Conservation (phyloP, 2,329 filamentous ascomycete species). For the Alternaria longipes region DNA sequence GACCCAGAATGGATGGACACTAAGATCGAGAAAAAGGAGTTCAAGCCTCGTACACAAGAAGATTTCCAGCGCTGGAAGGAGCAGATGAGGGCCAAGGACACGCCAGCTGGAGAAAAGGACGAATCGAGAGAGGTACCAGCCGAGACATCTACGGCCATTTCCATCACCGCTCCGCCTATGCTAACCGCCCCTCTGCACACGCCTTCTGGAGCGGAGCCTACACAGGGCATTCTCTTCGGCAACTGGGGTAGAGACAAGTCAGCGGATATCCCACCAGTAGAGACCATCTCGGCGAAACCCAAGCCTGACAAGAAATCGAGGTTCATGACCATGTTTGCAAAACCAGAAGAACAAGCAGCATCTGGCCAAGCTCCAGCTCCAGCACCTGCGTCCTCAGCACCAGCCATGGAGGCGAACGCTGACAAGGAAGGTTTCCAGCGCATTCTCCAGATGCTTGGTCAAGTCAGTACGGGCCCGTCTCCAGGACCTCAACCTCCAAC, state of each 20-base stretch:
- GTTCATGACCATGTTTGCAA: constrained; percentile 77
- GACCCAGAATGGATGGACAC: constrained; percentile 91
- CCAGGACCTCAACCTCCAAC: constrained; percentile 31
- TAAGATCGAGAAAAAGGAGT: constrained; percentile 71
- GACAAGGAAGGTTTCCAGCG: constrained; percentile 89
- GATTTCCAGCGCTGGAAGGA: constrained; percentile 97
- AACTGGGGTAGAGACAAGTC: constrained; percentile 63
- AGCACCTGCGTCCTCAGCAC: constrained; percentile 34
- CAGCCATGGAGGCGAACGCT: constrained; percentile 59
- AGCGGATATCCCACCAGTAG: constrained; percentile 44
- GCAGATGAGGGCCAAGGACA: constrained; percentile 76
- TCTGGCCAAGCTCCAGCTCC: constrained; percentile 25
- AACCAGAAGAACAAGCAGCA: constrained; percentile 49
- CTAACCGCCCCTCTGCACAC: constrained; percentile 61
- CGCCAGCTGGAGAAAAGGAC: constrained; percentile 57
- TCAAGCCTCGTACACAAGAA: constrained; percentile 80
- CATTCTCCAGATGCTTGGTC: constrained; percentile 81
- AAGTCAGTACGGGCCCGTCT: constrained; percentile 40
- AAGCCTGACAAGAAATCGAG: constrained; percentile 78
- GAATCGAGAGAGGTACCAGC: constrained; percentile 42
- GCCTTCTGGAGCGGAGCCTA: constrained; percentile 70
- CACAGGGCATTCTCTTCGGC: constrained; percentile 81
- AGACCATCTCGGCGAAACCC: constrained; percentile 48
- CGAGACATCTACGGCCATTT: constrained; percentile 31
- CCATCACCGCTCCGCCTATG: constrained; percentile 34